A percentile compares a stretch with the other conserved stretches of the same genome.
phyloP scores from a whole-genome alignment of 257 asterid genomes.

The Asclepias syriaca region DNA sequence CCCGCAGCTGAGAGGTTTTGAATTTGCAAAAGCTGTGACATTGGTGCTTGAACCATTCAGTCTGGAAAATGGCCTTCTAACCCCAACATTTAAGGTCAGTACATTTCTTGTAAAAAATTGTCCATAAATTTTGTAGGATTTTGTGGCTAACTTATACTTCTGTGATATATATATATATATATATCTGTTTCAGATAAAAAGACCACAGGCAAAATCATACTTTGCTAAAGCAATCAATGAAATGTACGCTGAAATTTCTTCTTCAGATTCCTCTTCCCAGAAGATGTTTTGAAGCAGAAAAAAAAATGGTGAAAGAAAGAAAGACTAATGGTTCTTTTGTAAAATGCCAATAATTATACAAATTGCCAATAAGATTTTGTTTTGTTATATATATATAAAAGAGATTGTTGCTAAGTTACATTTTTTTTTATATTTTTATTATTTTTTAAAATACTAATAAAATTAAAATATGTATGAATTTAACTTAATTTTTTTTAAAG shows the following conservation, averaged over 20 bases:
- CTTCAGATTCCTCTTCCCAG: slow-evolving; percentile 34
- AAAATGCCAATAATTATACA: too few species aligned
- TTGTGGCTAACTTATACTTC: neutral
- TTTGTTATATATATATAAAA: too few species aligned
- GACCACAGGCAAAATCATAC: slow-evolving; percentile 67
- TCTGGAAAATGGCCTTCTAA: slow-evolving; percentile 61
- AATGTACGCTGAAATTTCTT: slow-evolving; percentile 55
- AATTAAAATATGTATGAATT: too few species aligned
- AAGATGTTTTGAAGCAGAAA: slow-evolving; percentile 21
- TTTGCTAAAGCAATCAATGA: slow-evolving; percentile 51
- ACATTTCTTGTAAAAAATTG: too few species aligned
- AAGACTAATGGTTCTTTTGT: too few species aligned
- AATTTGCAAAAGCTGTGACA: slow-evolving; percentile 62
- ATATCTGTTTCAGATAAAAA: slow-evolving; percentile 47
- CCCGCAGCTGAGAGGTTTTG: slow-evolving; percentile 76
- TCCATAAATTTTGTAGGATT: neutral
- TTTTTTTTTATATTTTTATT: too few species aligned
- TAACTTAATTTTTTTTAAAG: too few species aligned
- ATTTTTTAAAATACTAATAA: too few species aligned
- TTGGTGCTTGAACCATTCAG: slow-evolving; percentile 62
- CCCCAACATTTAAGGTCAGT: slow-evolving; percentile 73
- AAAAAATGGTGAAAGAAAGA: neutral
- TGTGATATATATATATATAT: neutral
- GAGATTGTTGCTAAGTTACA: too few species aligned
- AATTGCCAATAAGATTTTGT: too few species aligned